Base-by-base conservation (phyloP, 148 eudicot genomes). In the Limonium bicolor region DNA sequence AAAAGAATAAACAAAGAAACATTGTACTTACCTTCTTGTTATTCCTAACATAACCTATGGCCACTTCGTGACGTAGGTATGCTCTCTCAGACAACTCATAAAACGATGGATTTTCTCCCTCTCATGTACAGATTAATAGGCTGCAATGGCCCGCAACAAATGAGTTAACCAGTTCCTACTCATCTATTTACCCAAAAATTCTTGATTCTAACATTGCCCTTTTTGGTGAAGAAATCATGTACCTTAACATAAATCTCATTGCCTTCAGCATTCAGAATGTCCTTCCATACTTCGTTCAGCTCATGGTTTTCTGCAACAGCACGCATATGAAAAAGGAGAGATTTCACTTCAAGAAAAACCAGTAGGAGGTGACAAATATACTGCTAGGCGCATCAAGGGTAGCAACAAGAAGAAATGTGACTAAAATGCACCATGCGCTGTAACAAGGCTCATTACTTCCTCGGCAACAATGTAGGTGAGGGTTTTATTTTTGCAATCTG, bases 391-490 rank as follows among this genome's bases (percentile, higher is more conserved):
- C n/a, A n/a, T n/a, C n/a, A n/a, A n/a, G n/a, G n/a, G n/a, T n/a
- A n/a, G n/a, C n/a, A n/a, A n/a, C n/a, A n/a, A n/a, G n/a, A n/a
- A n/a, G n/a, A n/a, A n/a, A n/a, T n/a, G n/a, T n/a, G n/a, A n/a
- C n/a, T n/a, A n/a, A n/a, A n/a, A 22, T 41, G 48, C 48, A 90
- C 97, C 93, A 58, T 90, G 95, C 41, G 88, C 82, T 17, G 93
- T 90, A 36, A 90, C 99, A 51, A 80, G 94, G 71, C 95, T 84
- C 99, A 90, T 90, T 49, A 90, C 63, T 78, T 90, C 95, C 69
- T 85, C 95, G 13, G 99, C 70, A 9, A 88, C 82, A 65, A 84
- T 85, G 35, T 69, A 90, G 35, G 82, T 77, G 55, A 84, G 84
- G 19, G 88, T 66, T 77, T 90, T 52, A 77, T 72, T 50, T 63